Evolutionary conservation across 371 early-diverging fungal genomes (phyloP), one percentile per base, ranked within the genome.

Genomic region (Amoeboaphelidium protococcarum): DNA sequence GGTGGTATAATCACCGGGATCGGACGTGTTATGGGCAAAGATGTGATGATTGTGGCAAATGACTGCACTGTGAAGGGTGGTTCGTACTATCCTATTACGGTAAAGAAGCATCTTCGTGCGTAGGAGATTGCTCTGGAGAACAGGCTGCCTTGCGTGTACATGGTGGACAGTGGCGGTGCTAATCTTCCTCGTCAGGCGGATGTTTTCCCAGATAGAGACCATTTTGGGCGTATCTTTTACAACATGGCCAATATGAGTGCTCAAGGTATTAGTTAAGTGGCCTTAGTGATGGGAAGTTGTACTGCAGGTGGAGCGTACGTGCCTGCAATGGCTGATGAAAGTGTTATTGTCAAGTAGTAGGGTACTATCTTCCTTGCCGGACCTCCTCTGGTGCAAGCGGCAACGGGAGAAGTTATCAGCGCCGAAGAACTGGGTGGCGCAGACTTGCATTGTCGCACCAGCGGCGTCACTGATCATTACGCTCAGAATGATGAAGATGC

Each of bases 301-400:
- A 90, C 91, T n/a, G 95, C 95, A 22, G 95, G 86, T 56, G 94
- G 95, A 50, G 95, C 95, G 3, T 95, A 95, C 59, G 90, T 91
- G 19, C 95, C 95, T 37, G 92, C 92, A 24, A 95, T 95, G 95
- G 84, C 92, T 19, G 94, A 92, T 53, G 92, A 95, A 64, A 81
- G 80, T 64, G 78, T 95, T 50, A 95, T 95, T 62, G 92, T 95
- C 43, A 66, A 68, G 47, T 80, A 82, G 43, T 90, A 95, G 62
- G 95, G 95, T 19, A 95, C 95, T 10, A 90, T 95, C 53, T 95
- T 95, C 67, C 69, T 92, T 60, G 95, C 74, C 12, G 95, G 95
- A 1, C 95, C 95, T 42, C 95, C 95, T 40, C 57, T 66, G 12
- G 95, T 95, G 16, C 81, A 83, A 59, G 95, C 95, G 2, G 95